Base-by-base conservation (phyloP, 257 asterid genomes). In the Primulina huaijiensis region DNA sequence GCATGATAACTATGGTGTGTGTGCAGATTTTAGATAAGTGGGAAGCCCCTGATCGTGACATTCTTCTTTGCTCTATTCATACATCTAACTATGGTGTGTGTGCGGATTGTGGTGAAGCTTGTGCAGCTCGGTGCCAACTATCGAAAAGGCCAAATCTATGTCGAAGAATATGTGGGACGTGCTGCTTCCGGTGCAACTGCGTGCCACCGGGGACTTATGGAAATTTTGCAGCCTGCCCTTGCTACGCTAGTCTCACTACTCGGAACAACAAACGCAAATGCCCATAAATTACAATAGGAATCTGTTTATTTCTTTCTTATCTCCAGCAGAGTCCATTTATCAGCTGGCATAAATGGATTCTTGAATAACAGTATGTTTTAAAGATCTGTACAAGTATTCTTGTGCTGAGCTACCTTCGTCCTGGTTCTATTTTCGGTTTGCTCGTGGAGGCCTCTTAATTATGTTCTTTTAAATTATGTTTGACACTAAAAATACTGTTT, bases 181-280 rank as follows among this genome's bases (percentile, higher is more conserved):
- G 95, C 74, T 88, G 95, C 29, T 29, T 65, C 7, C 64, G 87
- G 76, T 88, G 95, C 77, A 82, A 68, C 73, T 86, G 95, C 61
- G 92, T 88, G 60, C 95, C 92, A 0, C 81, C 89, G 1, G 95
- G 92, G 70, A 85, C 95, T 65, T 83, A 58, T 1, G 95, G 95
- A 38, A 83, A 88, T 85, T 79, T 76, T 43, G 80, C 79, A 9
- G 72, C 77, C 37, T 88, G 95, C 77, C 80, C 84, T 17, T 85
- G 95, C 81, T 88, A 88, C 72, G 91, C 91, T 43, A 64, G 62
- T 4, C 5, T 88, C 80, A 86, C 89, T 30, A 88, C 95, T 35
- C 81, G 43, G 12, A 65, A 61, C n/a, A 80, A 86, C 75, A 80
- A 58, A 72, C 84, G 56, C 55, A 88, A 88, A 64, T 88, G 95